A percentile compares a stretch with the other conserved stretches of the same genome.
These are phyloP conservation scores for Gautieria morchelliformis DNA, from an alignment of 768 basidiomycete genomes.

Conservation along the genomic window DNA sequence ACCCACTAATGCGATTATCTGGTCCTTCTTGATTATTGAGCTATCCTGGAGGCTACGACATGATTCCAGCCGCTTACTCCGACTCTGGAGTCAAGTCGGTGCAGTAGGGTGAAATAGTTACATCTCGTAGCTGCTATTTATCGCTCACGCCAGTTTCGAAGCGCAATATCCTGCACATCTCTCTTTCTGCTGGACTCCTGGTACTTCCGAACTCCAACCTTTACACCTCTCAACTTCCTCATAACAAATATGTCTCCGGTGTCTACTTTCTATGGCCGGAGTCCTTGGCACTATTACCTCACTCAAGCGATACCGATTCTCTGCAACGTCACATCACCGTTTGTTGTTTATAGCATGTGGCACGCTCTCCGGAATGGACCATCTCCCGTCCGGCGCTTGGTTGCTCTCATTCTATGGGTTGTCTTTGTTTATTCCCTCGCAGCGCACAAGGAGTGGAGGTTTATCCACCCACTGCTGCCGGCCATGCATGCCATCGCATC, in stretches of 20 bases:
- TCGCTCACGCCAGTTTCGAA: neutral
- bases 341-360: slow-evolving; percentile 54
- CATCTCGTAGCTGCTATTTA: slow-evolving; percentile 9
- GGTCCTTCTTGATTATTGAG: slow-evolving; percentile 58
- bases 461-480: slow-evolving; percentile 86
- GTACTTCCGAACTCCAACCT: slow-evolving; percentile 56
- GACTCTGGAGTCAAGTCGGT: slow-evolving; percentile 30
- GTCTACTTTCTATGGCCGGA: slow-evolving; percentile 87
- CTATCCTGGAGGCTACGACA: slow-evolving; percentile 41
- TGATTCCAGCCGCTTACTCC: slow-evolving; percentile 21
- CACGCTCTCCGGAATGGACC: slow-evolving; percentile 13
- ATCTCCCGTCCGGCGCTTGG: slow-evolving; percentile 30
- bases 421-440: slow-evolving; percentile 63
- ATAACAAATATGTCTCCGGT: slow-evolving; percentile 73
- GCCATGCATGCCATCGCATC: slow-evolving; percentile 73
- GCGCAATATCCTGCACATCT: slow-evolving; percentile 15
- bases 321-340: slow-evolving; percentile 64
- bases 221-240: slow-evolving; percentile 79
- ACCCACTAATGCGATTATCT: slow-evolving; percentile 84
- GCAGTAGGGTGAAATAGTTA: slow-evolving; percentile 36
- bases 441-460: slow-evolving; percentile 97
- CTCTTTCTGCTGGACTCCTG: slow-evolving; percentile 51
- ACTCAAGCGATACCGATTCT: slow-evolving; percentile 80
- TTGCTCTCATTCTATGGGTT: slow-evolving; percentile 50
- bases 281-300: slow-evolving; percentile 83